Evolutionary conservation across 768 basidiomycete genomes (phyloP).

Genomic region (Boletales sp.): DNA sequence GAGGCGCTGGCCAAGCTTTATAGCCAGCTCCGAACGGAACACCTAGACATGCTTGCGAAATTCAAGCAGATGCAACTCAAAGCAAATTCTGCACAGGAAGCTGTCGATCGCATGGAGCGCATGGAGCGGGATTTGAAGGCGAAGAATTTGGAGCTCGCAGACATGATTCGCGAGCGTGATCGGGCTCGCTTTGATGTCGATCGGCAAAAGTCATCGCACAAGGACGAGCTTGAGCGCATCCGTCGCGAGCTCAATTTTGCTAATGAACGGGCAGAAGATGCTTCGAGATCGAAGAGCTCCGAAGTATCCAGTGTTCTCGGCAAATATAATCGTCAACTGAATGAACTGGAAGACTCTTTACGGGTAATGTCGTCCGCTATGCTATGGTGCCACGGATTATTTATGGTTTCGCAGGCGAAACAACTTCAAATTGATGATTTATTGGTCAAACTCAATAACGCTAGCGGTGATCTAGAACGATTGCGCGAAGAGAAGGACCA

Average conservation of each 20-base stretch:
- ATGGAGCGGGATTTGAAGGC: slow-evolving; percentile 98
- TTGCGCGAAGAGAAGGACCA: slow-evolving; percentile 95
- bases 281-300: slow-evolving; percentile 84
- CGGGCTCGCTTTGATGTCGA: slow-evolving; percentile 94
- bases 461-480: slow-evolving; percentile 72
- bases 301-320: slow-evolving; percentile 85
- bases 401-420: slow-evolving; percentile 61
- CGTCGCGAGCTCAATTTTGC: slow-evolving; percentile 92
- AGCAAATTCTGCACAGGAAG: slow-evolving; percentile 97
- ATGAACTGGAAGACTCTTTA: slow-evolving; percentile 94
- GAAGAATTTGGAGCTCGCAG: slow-evolving; percentile 98
- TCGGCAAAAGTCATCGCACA: slow-evolving; percentile 88
- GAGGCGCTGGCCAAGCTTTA: slow-evolving; percentile 98
- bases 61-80: slow-evolving; percentile 98
- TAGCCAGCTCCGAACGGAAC: slow-evolving; percentile 95
- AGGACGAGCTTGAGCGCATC: slow-evolving; percentile 90
- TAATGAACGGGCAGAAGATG: slow-evolving; percentile 97
- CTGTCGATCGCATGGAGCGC: slow-evolving; percentile 96
- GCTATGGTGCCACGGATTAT: not conserved
- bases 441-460: slow-evolving; percentile 72
- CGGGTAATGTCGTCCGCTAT: slow-evolving; percentile 49
- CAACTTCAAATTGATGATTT: slow-evolving; percentile 97
- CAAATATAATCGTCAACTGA: slow-evolving; percentile 95
- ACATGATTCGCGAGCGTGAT: slow-evolving; percentile 98
- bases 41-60: slow-evolving; percentile 94